Evolutionary conservation across 768 basidiomycete species (phyloP), one percentile per base, ranked within the genome.

Genomic region (Termitomyces bulborhizus): DNA sequence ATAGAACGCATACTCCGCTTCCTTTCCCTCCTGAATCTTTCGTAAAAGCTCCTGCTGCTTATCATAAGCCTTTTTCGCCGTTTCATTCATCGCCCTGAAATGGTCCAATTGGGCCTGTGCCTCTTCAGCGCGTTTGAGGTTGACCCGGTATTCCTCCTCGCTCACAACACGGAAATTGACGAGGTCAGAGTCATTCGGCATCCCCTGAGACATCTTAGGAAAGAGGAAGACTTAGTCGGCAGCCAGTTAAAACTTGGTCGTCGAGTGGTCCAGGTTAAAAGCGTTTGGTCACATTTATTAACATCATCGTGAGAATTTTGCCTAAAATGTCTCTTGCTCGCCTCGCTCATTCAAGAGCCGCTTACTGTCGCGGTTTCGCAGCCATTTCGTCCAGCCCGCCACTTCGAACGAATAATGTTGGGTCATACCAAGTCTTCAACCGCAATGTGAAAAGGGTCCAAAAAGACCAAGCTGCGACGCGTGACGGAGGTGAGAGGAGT

Each of bases 351-450:
- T 53, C 45, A 40, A 51, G 64, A 37, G 55, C 51, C 31, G 27
- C 40, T 29, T 56, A 65, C 43, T 60, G 61, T 51, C 79, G 82
- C 44, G 59, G 71, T 32, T 78, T 79, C 51, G 80, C 84, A 16
- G 75, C 82, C 5, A 64, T 80, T 53, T 76, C 83, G 3, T 71
- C 72, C 4, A 70, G 73, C 24, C 68, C 75, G 16, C 51, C 75
- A 8, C 59, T 76, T n/a, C 75, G 69, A 31, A 61, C 79, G 0
- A 70, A 73, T 48, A 75, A 76, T 18, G 74, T 81, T 21, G 80
- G 81, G 0, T 84, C 90, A 0, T 96, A 88, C 66, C 77, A 86
- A 66, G 84, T 98, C 6, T 98, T 98, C 64, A 94, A 98, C 69
- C 83, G 94, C 36, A 69, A 76, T 44, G 83, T 75, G 7, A 98